Base-by-base conservation (phyloP, 2,329 filamentous ascomycete species). In the Aspergillus ochraceus region DNA sequence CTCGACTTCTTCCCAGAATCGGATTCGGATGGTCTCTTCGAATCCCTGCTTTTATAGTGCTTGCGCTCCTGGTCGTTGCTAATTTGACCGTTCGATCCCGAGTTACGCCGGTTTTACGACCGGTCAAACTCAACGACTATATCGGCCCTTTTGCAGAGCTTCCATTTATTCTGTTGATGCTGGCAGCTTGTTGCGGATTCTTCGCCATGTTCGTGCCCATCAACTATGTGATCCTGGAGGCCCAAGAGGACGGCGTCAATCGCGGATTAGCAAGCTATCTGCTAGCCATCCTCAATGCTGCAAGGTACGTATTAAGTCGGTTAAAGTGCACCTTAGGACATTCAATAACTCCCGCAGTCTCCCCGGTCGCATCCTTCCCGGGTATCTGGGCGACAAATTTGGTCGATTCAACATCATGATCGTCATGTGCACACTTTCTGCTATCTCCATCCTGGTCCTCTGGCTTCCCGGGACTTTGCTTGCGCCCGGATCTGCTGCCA, bases 181-280 rank as follows among this genome's bases (percentile, higher is more conserved):
- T 72, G 2, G 82, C 71, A 24, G 75, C 78, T 55, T 87, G 86
- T 73, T 70, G 87, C 69, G 82, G 87, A 76, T 83, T 84, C 76
- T 76, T 80, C 45, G 83, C 83, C 75, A 87, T 89, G 63, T 85
- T 90, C 70, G 68, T 86, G 17, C 84, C 84, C 2, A 81, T 83
- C 64, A 81, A 79, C 63, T 87, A 80, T 59, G 70, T 83, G 55
- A 76, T 80, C 42, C 64, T 79, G 1, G 68, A 83, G 61, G 84
- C 82, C 0, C 67, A 77, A 51, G 63, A 68, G 2, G 74, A 79
- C 51, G 83, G 83, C 45, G 84, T 87, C 77, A 77, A 76, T 0
- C 46, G 63, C 10, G 51, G 45, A 17, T 26, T 53, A 56, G 62
- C n/a, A 2, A 42, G 36, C 36, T 42, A 42, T 42, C 36, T 42